Evolutionary conservation across 306 rosid species (phyloP), one percentile per base, ranked within the genome.

Genomic region (Elaeagnus macrophylla): DNA sequence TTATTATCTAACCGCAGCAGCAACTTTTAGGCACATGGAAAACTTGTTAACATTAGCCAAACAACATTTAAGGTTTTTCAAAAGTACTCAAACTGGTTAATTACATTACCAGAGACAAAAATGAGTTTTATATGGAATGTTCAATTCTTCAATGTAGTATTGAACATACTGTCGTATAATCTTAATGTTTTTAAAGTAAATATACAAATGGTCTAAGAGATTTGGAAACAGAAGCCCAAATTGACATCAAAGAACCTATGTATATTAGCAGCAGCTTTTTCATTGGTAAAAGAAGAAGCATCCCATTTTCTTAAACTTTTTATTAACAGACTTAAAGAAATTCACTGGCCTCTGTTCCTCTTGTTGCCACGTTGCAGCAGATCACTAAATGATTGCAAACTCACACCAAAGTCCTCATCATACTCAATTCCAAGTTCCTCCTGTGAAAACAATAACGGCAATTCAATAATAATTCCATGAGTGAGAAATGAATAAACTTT

Each of bases 381-480:
- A 49, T 77, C 87, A 56, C 65, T 68, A 54, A 48, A 80, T 45
- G 89, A 73, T 75, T 80, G 94, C 68, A 91, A 79, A 69, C 67
- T 79, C 59, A 84, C 85, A 40, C 80, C 85, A 60, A 71, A 86
- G 61, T 81, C 94, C 73, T 86, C 94, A 70, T 80, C 94, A 48
- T 83, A 69, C 54, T 83, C 97, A 39, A 89, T 51, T 60, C 89
- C 99, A 66, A 91, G 85, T 71, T 91, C 99, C 74, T 87, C 96
- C 99, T 84, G 82, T 53, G 54, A 63, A 36, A 68, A 37, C 62
- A 64, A 14, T 48, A 38, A 32, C 49, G 16, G 10, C 37, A 4
- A 14, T 19, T 16, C 8, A 62, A 51, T 36, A 70, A 49, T 37
- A 42, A 50, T 41, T 55, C 9, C 59, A 20, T 20, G 32, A 49